Base-by-base conservation (phyloP, 139 green algal genomes). In the Diplosphaera chodatii region DNA sequence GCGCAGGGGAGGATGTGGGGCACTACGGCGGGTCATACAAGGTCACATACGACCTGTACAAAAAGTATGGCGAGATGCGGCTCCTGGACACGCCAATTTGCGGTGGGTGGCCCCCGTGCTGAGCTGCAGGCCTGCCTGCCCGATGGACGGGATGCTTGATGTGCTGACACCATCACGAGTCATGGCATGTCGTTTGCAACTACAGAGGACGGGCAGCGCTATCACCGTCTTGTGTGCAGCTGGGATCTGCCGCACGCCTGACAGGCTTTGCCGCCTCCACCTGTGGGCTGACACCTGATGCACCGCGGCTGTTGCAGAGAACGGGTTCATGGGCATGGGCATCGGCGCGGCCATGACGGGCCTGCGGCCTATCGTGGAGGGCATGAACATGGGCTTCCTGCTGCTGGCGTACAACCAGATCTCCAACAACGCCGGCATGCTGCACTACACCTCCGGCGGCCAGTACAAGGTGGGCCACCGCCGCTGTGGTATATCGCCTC, bases 331-430 rank as follows among this genome's bases (percentile, higher is more conserved):
- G 88, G 94, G 94, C 76, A 97, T 97, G 92, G 94, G 92, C 31
- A 86, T 98, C 27, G 94, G 94, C 30, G 94, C 93, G 21, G 94
- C 91, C 22, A 97, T 98, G 94, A 97, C 91, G 1, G 94, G 94
- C 2, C 85, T 97, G 83, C 80, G 94, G 18, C 91, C 92, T 28
- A 95, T 98, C 71, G 87, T 98, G 34, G 94, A 98, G 86, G 90
- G 93, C 81, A 98, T 98, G 94, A 98, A 98, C 89, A 97, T 97
- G 90, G 92, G 92, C 67, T 98, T 98, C 82, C 79, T 98, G 64
- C 87, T 98, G 66, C 87, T 98, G 64, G 93, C 92, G n/a, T 97
- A 96, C 89, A 97, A 97, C 88, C 93, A 98, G 78, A 98, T 98
- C 80, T 97, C 92, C 70, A 98, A 98, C 89, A 98, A 98, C 83